Evolutionary conservation across 73 alveolate genomes (phyloP), one percentile per base, ranked within the genome.

Genomic region (Stentor roeselii): DNA sequence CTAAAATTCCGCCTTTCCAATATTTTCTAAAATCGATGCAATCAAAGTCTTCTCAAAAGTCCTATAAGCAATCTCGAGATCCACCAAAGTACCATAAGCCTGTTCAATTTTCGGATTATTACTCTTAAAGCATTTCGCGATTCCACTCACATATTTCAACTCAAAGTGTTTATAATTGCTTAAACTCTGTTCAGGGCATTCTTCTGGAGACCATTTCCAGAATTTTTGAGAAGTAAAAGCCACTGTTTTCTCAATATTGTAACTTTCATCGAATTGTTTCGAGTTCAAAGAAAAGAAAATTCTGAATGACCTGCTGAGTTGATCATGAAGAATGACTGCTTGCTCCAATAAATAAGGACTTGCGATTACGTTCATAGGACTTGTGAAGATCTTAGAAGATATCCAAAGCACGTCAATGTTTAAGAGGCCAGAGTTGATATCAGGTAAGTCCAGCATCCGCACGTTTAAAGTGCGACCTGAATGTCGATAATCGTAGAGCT

Each of bases 391-490:
- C 21, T 50, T 50, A 50, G 67, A 50, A 50, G 67, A 50, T 21
- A 50, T 50, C 67, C 67, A 50, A 21, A 50, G 67, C 30, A 50
- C 67, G 67, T 50, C 67, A 11, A 50, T 50, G 67, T 6, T 50
- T 21, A 50, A 11, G 67, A 50, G 21, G 21, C 67, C 67, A 11
- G 6, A 21, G 41, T 67, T 67, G 0, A 67, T 0, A 27, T n/a
- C 80, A 21, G 1, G 37, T 30, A 67, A 34, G 37, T 67, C 80
- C 11, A 67, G 41, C 80, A 67, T 67, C 2, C 34, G 21, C 11
- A 67, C 37, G 42, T 67, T 67, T 21, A 67, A 11, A 21, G 80
- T 11, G 15, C 80, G n/a, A 21, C 80, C 80, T 1, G 80, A 21
- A 21, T 21, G 34, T 67, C 80, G n/a, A 34, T 67, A 67, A 21